A percentile compares a stretch with the other conserved stretches of the same genome.
Conservation (phyloP, 495 filamentous ascomycete species). For the Neurospora sublineolata region DNA sequence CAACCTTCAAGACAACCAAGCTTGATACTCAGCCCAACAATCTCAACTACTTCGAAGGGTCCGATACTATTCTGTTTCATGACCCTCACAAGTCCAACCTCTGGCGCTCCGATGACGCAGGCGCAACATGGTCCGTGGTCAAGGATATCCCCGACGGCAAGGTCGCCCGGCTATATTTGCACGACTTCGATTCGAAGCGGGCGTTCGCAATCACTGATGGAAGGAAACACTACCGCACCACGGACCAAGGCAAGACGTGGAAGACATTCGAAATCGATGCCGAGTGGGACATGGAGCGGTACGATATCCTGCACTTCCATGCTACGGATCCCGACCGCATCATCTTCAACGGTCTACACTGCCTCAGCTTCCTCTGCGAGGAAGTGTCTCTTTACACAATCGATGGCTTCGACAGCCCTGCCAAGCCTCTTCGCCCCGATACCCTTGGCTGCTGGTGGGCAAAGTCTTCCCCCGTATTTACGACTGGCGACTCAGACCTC, state of each 20-base stretch:
- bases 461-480: constrained; percentile 59
- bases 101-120: constrained; percentile 66
- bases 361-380: constrained; percentile 43
- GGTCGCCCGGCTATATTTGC: constrained; percentile 49
- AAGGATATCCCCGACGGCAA: constrained; percentile 51
- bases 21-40: constrained; percentile 51
- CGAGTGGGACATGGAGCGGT: constrained; percentile 29
- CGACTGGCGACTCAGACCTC: constrained; percentile 44
- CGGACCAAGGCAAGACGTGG: constrained; percentile 73
- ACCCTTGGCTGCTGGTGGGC: constrained; percentile 77
- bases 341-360: constrained; percentile 65
- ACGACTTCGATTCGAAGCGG: constrained; percentile 63
- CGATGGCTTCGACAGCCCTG: constrained; percentile 61
- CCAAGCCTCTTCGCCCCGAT: constrained; percentile 48
- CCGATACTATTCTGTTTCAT: constrained; percentile 60
- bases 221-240: constrained; percentile 66
- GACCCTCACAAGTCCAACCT: constrained; percentile 44
- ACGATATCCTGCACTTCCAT: constrained; percentile 59
- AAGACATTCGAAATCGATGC: constrained; percentile 50
- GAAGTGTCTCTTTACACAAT: constrained; percentile 64
- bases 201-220: constrained; percentile 64
- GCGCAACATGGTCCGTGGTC: constrained; percentile 57
- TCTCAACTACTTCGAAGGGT: constrained; percentile 78
- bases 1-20: constrained; percentile 34
- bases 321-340: constrained; percentile 69